Evolutionary conservation across 208 protist species (phyloP).

Genomic region (Trypanosoma mega): DNA sequence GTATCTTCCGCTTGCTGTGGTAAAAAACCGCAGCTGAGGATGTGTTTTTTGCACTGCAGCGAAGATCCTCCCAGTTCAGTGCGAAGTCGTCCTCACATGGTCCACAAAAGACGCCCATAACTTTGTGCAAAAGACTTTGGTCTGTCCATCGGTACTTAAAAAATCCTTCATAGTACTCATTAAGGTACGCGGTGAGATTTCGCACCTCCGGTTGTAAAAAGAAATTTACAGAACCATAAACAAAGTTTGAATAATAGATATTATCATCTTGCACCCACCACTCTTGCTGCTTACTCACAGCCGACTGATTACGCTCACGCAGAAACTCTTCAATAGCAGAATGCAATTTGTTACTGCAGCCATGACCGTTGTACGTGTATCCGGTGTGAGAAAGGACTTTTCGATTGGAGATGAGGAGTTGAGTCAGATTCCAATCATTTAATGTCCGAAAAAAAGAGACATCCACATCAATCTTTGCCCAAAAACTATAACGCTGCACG

Average conservation of each 20-base stretch:
- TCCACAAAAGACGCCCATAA: conserved; percentile 27
- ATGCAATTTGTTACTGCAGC: conserved; percentile 29
- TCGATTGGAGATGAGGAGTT: conserved; percentile 9
- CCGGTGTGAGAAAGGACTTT: conserved; percentile 20
- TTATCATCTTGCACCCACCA: conserved; percentile 31
- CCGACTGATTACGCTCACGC: neutral
- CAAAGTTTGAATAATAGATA: conserved; percentile 28
- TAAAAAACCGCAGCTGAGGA: conserved; percentile 21
- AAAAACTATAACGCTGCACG: conserved; percentile 25
- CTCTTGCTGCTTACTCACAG: conserved; percentile 12
- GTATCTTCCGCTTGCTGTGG: conserved; percentile 24
- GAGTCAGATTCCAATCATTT: conserved; percentile 16
- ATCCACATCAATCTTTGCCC: conserved; percentile 28
- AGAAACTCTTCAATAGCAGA: conserved; percentile 16
- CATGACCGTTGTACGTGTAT: conserved; percentile 23
- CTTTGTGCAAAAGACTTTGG: conserved; percentile 28
- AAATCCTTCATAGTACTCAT: conserved; percentile 24
- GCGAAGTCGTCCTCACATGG: conserved; percentile 16
- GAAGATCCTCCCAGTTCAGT: conserved; percentile 23
- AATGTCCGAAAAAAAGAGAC: conserved; percentile 9
- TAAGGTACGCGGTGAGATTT: conserved; percentile 17
- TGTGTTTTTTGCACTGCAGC: conserved; percentile 15
- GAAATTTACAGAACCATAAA: conserved; percentile 22
- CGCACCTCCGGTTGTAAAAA: conserved; percentile 13
- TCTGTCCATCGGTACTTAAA: conserved; percentile 32